Percentiles rank a stretch among this genome's conserved stretches.
These are phyloP conservation scores for Hypomyces rosellus DNA, from an alignment of 2,329 filamentous ascomycete species.

Conservation along the genomic window DNA sequence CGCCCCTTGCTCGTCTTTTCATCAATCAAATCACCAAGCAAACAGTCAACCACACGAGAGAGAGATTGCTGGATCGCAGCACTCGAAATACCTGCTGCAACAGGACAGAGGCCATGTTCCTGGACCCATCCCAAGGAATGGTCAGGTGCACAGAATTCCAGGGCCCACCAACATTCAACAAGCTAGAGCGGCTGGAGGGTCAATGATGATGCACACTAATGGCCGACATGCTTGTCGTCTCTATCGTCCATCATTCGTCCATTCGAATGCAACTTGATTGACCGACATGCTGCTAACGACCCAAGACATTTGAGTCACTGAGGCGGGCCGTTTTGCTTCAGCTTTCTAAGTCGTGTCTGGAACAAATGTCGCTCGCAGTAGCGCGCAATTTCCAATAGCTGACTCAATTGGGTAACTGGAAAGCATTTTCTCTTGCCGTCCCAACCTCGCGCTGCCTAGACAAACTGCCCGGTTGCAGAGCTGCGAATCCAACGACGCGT, in stretches of 20 bases:
- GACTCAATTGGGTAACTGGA: background rate
- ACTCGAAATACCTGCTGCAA: background rate
- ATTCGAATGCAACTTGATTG: constrained; percentile 10
- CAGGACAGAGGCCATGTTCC: constrained; percentile 4
- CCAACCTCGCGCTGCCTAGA: background rate
- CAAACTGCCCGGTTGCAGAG: background rate
- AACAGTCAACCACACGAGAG: too few species aligned
- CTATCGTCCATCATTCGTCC: constrained; percentile 4
- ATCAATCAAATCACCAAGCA: too few species aligned
- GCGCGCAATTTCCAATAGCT: background rate
- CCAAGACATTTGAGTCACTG: constrained; percentile 10
- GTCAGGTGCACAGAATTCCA: constrained; percentile 11
- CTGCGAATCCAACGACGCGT: background rate
- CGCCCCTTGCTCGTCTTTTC: too few species aligned
- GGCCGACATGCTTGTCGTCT: constrained; percentile 9
- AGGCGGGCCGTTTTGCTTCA: constrained; percentile 1
- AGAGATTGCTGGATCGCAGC: background rate
- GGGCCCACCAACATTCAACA: constrained; percentile 10
- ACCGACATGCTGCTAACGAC: constrained; percentile 10
- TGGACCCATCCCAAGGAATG: constrained; percentile 12
- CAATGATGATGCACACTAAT: constrained; percentile 11
- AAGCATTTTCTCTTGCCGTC: background rate
- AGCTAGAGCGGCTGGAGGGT: constrained; percentile 8
- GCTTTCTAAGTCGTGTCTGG: background rate
- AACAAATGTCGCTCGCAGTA: background rate